phyloP scores from a whole-genome alignment of 768 basidiomycete genomes.

The Amanita thiersii region DNA sequence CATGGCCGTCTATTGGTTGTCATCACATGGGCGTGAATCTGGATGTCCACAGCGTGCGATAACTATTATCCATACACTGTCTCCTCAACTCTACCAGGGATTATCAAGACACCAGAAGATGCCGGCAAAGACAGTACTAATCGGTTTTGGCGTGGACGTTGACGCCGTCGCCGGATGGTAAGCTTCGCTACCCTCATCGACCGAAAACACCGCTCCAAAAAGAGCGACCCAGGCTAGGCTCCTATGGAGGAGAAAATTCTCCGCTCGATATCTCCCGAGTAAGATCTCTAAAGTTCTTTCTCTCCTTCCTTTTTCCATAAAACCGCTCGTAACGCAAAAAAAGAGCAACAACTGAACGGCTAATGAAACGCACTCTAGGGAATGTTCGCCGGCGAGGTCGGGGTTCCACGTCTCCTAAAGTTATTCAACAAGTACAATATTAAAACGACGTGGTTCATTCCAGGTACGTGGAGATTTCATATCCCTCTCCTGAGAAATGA shows the following conservation, averaged over 20 bases:
- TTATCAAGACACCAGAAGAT: too few relatives aligned
- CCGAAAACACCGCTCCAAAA: too few relatives aligned
- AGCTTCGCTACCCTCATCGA: constrained; percentile 1
- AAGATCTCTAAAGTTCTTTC: constrained; percentile 6
- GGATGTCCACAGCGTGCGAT: too few relatives aligned
- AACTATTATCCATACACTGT: too few relatives aligned
- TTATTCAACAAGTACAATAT: constrained; percentile 64
- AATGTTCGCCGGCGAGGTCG: constrained; percentile 72
- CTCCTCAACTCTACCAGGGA: too few relatives aligned
- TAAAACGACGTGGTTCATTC: constrained; percentile 70
- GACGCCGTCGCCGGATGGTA: constrained; percentile 75
- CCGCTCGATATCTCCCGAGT: constrained; percentile 62
- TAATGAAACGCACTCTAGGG: constrained; percentile 25
- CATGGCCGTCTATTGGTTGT: too few relatives aligned
- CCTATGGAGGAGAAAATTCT: constrained; percentile 70
- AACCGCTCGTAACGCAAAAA: too few relatives aligned
- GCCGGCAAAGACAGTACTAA: constrained; percentile 45
- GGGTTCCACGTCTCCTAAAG: constrained; percentile 58
- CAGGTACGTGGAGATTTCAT: constrained; percentile 33
- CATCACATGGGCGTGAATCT: too few relatives aligned
- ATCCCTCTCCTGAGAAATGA: neutral
- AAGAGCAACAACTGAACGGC: too few relatives aligned
- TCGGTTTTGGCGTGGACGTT: constrained; percentile 65
- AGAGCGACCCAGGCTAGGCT: constrained; percentile 63
- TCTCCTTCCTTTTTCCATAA: too few relatives aligned